Conservation (phyloP, 305 asterid genomes). For the Plantago coronopus region DNA sequence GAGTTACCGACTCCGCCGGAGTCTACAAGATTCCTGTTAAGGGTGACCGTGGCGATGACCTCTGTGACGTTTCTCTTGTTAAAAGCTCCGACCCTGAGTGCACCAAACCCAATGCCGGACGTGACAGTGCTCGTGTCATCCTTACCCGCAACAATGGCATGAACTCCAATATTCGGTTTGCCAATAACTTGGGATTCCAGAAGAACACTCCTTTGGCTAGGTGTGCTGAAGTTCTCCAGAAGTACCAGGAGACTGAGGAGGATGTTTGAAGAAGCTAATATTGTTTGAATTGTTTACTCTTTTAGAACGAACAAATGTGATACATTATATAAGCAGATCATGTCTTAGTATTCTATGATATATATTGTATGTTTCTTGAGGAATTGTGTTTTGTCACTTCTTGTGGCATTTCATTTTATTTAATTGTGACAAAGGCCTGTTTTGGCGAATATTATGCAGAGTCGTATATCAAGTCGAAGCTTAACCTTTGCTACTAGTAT, state of each 20-base stretch:
- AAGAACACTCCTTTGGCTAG: constrained; percentile 39
- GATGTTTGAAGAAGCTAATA: background rate
- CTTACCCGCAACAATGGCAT: constrained; percentile 77
- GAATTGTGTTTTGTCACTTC: no score
- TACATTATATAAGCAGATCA: background rate
- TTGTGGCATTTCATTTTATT: no score
- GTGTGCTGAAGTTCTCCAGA: constrained; percentile 58
- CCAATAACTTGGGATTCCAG: constrained; percentile 64
- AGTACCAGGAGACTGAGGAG: constrained; percentile 43
- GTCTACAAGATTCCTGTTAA: constrained; percentile 42
- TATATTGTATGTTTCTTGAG: no score
- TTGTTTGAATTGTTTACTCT: background rate
- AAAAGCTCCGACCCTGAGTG: constrained; percentile 52
- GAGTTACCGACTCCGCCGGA: constrained; percentile 45
- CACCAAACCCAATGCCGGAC: constrained; percentile 38
- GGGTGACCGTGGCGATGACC: constrained; percentile 50
- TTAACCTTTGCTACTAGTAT: no score
- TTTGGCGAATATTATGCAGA: no score
- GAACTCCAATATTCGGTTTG: constrained; percentile 44
- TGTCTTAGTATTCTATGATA: no score
- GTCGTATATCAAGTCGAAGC: no score
- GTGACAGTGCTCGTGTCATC: constrained; percentile 66
- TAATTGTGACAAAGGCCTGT: no score
- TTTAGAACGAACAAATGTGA: background rate
- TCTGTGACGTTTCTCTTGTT: constrained; percentile 43